These are phyloP conservation scores for Spathaspora passalidarum DNA, from an alignment of 805 yeast species.

Conservation along the genomic window DNA sequence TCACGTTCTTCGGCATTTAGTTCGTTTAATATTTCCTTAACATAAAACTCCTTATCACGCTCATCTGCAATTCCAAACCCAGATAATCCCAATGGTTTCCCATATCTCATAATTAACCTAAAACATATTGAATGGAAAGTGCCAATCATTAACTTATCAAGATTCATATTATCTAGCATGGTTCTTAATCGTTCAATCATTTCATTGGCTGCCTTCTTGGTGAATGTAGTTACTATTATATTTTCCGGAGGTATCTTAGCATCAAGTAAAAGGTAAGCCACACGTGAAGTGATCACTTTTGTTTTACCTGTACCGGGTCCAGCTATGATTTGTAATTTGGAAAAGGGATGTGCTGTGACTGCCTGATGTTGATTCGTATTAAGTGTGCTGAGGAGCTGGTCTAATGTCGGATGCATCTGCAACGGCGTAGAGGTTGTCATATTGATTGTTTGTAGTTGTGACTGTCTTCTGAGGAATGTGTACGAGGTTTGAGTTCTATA, in stretches of 20 bases:
- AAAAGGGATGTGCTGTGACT: slow-evolving; percentile 35
- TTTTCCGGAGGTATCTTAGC: slow-evolving; percentile 54
- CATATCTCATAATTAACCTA: slow-evolving; percentile 54
- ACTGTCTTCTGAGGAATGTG: no score
- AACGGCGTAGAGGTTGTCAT: no score
- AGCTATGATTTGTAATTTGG: slow-evolving; percentile 50
- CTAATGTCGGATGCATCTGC: background rate
- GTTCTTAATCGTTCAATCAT: slow-evolving; percentile 59
- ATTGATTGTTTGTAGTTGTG: no score
- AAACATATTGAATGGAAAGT: slow-evolving; percentile 88
- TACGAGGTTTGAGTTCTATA: no score
- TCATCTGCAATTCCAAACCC: slow-evolving; percentile 61
- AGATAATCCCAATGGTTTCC: slow-evolving; percentile 44
- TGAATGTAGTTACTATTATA: slow-evolving; percentile 86
- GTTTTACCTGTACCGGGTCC: slow-evolving; percentile 79
- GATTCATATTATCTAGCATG: slow-evolving; percentile 30
- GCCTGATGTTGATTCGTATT: slow-evolving; percentile 44
- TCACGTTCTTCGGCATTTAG: slow-evolving; percentile 16
- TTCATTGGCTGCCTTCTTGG: slow-evolving; percentile 89
- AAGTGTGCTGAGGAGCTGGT: slow-evolving; percentile 13
- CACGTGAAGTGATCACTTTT: slow-evolving; percentile 73
- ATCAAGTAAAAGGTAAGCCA: slow-evolving; percentile 60
- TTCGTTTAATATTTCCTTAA: slow-evolving; percentile 39
- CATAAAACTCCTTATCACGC: slow-evolving; percentile 50
- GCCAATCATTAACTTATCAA: slow-evolving; percentile 62